A percentile compares a stretch with the other conserved stretches of the same genome.
These are phyloP conservation scores for Aegilops speltoides DNA, from an alignment of 176 grass and related monocot species.

Conservation along the genomic window DNA sequence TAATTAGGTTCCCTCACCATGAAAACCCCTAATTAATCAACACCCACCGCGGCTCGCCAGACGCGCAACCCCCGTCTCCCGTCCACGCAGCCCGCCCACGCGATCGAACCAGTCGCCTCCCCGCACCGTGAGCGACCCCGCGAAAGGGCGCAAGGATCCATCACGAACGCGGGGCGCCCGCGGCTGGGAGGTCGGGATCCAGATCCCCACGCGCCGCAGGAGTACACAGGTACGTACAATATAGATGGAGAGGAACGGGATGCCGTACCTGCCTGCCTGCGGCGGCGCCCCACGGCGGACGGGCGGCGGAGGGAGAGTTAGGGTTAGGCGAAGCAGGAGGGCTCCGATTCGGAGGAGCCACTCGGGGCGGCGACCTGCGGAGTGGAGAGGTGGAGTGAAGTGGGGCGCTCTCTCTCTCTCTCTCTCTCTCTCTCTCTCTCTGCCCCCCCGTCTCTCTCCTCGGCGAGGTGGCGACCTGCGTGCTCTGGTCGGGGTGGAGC, in stretches of 20 bases:
- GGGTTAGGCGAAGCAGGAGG: not conserved
- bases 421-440: not conserved
- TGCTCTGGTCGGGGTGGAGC: not conserved
- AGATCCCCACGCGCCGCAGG: slow-evolving; percentile 15
- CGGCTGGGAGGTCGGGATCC: not conserved
- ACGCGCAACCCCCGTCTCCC: not conserved
- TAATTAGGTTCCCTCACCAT: not conserved
- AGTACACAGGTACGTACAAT: not conserved
- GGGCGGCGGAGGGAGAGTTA: not conserved
- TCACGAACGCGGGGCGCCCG: not conserved
- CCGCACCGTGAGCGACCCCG: not conserved
- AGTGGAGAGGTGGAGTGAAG: slow-evolving; percentile 15
- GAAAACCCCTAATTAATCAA: not conserved
- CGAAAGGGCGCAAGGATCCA: not conserved
- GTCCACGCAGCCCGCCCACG: not conserved
- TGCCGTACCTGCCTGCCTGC: not conserved
- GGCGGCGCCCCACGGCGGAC: not conserved
- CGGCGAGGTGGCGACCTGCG: slow-evolving; percentile 18
- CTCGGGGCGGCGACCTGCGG: not conserved
- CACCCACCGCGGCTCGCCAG: not conserved
- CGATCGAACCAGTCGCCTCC: not conserved
- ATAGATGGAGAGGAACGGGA: not conserved
- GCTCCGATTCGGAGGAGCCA: not conserved
- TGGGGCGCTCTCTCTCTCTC: not conserved
- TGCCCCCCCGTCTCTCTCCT: not conserved